A percentile compares a stretch with the other conserved stretches of the same genome.
Evolutionary conservation across 176 grass and related monocot genomes (phyloP).

Genomic region (Alopecurus myosuroides): DNA sequence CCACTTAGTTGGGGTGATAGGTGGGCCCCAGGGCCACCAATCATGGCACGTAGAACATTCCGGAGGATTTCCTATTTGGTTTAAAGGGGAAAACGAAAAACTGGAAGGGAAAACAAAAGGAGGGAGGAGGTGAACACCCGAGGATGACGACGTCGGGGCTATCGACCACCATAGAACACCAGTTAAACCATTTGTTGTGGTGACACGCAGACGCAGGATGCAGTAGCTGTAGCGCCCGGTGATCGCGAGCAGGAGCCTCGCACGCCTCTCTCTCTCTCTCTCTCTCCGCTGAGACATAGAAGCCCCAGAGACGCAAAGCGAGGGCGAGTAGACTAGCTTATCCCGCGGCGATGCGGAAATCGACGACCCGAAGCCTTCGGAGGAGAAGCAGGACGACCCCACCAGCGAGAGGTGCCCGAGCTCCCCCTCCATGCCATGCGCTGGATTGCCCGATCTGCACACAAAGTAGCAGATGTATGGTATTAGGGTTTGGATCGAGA

Average conservation of each 20-base stretch:
- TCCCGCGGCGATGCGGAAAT: not conserved
- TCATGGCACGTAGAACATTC: no score
- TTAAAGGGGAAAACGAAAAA: no score
- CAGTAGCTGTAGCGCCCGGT: slow-evolving; percentile 51
- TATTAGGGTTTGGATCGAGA: slow-evolving; percentile 24
- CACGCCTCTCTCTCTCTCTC: slow-evolving; percentile 13
- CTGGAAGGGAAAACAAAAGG: no score
- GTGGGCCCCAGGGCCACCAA: no score
- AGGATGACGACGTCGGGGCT: no score
- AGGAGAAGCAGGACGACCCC: slow-evolving; percentile 8
- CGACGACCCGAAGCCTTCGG: not conserved
- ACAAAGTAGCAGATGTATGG: slow-evolving; percentile 21
- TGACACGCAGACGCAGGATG: slow-evolving; percentile 50
- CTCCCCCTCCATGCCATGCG: slow-evolving; percentile 32
- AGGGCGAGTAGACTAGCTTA: slow-evolving; percentile 1
- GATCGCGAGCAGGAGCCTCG: slow-evolving; percentile 49
- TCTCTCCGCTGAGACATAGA: not conserved
- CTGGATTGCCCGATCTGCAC: slow-evolving; percentile 6
- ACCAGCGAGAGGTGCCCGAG: not conserved
- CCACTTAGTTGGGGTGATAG: no score
- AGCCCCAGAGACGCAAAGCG: not conserved
- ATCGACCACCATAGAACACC: no score
- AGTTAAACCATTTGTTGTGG: no score
- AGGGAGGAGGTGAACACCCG: no score
- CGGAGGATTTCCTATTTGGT: no score